These are phyloP conservation scores for Penicillium argentinense DNA, from an alignment of 495 filamentous ascomycete genomes.

Conservation along the genomic window DNA sequence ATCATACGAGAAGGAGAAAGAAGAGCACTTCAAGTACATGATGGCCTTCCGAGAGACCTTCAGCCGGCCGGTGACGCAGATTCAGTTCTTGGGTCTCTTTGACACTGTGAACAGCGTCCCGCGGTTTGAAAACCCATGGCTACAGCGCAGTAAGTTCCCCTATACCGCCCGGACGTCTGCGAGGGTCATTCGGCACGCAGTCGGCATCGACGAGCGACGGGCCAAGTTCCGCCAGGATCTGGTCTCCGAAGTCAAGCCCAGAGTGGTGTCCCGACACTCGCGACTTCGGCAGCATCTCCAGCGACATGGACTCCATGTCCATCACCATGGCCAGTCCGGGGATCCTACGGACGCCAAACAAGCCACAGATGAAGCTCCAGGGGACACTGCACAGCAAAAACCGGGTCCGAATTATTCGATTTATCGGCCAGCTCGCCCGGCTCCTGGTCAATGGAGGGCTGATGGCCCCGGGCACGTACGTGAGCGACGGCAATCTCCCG, in stretches of 20 bases:
- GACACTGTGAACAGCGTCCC: slow-evolving; percentile 67
- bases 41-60: slow-evolving; percentile 71
- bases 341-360: too few species aligned
- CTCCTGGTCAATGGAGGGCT: too few species aligned
- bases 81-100: slow-evolving; percentile 39
- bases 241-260: too few species aligned
- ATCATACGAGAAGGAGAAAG: slow-evolving; percentile 51
- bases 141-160: slow-evolving; percentile 47
- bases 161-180: slow-evolving; percentile 19
- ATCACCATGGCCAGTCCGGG: background rate
- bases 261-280: too few species aligned
- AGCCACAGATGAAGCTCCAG: too few species aligned
- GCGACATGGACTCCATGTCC: slow-evolving; percentile 12
- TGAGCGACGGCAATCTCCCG: too few species aligned
- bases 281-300: too few species aligned
- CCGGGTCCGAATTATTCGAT: too few species aligned
- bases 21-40: slow-evolving; percentile 64
- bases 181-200: slow-evolving; percentile 41
- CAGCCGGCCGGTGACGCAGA: slow-evolving; percentile 61
- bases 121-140: slow-evolving; percentile 56
- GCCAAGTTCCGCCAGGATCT: slow-evolving; percentile 41
- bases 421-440: too few species aligned
- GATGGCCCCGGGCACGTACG: too few species aligned
- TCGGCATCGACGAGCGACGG: slow-evolving; percentile 45
- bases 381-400: too few species aligned